Percentiles rank a stretch among this genome's conserved stretches.
Evolutionary conservation across 768 basidiomycete species (phyloP).

Genomic region (Mycena alexandri): DNA sequence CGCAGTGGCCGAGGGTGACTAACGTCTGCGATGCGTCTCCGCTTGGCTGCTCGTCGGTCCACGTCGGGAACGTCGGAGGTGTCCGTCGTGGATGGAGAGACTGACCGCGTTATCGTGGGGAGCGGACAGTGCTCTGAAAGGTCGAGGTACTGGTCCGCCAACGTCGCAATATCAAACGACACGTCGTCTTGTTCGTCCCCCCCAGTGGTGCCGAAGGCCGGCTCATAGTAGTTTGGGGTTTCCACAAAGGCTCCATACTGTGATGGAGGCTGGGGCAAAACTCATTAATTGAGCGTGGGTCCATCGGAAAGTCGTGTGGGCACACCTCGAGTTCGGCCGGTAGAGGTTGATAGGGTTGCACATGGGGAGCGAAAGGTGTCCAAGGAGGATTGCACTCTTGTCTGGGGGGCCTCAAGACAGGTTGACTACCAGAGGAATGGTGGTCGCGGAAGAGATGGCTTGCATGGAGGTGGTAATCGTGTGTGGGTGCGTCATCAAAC

Average conservation of each 20-base stretch:
- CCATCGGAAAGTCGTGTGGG: not conserved
- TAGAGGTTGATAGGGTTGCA: not conserved
- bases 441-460: not conserved
- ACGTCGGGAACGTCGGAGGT: slow-evolving; percentile 4
- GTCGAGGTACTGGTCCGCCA: slow-evolving; percentile 21
- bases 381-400: not conserved
- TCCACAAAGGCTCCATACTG: not conserved
- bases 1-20: not conserved
- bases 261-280: not conserved
- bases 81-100: not conserved
- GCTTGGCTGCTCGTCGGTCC: not conserved
- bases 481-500: slow-evolving; percentile 6
- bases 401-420: not conserved
- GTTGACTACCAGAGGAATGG: too few relatives aligned
- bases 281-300: not conserved
- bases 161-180: not conserved
- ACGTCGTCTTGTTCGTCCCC: not conserved
- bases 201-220: not conserved
- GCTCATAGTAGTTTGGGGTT: not conserved
- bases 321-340: slow-evolving; percentile 21
- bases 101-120: not conserved
- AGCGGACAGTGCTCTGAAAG: slow-evolving; percentile 15
- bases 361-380: not conserved
- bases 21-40: not conserved
- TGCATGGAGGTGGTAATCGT: not conserved